Base-by-base conservation (phyloP, 2,329 filamentous ascomycete species). In the Fusarium sp. region DNA sequence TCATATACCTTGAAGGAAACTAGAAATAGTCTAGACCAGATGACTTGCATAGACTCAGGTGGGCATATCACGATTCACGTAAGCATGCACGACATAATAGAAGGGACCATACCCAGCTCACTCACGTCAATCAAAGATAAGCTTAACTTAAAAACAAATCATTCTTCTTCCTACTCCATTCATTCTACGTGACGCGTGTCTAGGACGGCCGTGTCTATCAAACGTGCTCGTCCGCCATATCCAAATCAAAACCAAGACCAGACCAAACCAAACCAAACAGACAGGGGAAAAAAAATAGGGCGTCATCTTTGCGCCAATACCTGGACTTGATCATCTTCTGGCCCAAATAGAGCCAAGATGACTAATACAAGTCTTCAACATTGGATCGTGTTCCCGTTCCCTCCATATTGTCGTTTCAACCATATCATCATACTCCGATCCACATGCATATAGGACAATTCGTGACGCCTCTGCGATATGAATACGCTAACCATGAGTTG, bases 341-440 rank as follows among this genome's bases (percentile, higher is more conserved):
- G 61, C 45, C 47, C 41, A 59, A 39, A 56, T n/a, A 57, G 61
- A 28, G 62, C 57, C 51, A 38, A 54, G 51, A 44, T 51, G 41
- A 47, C 54, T 4, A 30, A 24, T 10, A 24, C 52, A 59, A 44
- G 54, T 38, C 38, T 38, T 57, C 61, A 74, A 70, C 57, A 66
- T 75, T 76, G 76, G 72, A 76, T 78, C 73, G 68, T 73, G 70
- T 70, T 65, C 71, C 74, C 59, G 72, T 70, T 64, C 61, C 67
- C 62, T 62, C 73, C 66, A 48, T 77, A 71, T 73, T 64, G 57
- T 69, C 52, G 50, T 62, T 72, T 75, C 70, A 74, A 73, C 70
- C 73, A 54, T 74, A 58, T 68, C 73, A 73, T 78, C 73, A 65
- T 77, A 80, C 78, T 81, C 79, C 77, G 67, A 70, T 78, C 70